Conservation (phyloP, 768 basidiomycete species). For the Boletus rubescentipes region DNA sequence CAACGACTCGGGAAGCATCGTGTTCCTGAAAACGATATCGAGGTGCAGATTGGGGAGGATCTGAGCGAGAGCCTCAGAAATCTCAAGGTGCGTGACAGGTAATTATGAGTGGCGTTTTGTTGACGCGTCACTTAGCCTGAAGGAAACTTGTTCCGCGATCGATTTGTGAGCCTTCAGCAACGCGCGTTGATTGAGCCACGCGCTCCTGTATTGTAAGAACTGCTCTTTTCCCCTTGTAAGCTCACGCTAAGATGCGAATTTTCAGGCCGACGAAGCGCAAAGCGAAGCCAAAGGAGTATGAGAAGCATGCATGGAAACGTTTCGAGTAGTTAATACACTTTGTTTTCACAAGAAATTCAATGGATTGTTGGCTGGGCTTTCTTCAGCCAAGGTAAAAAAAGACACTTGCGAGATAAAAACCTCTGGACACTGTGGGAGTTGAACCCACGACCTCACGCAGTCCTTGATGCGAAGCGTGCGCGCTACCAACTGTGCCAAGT, state of each 20-base stretch:
- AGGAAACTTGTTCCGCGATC: conserved; percentile 89
- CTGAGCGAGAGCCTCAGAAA: conserved; percentile 79
- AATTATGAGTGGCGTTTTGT: background rate
- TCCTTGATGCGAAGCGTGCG: conserved; percentile 52
- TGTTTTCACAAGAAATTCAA: too few relatives aligned
- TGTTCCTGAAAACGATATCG: conserved; percentile 65
- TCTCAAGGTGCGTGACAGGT: conserved; percentile 62
- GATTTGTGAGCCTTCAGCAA: conserved; percentile 85
- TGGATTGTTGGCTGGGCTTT: too few relatives aligned
- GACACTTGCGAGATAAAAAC: conserved; percentile 4
- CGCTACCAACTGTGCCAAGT: conserved; percentile 49
- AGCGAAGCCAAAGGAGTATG: conserved; percentile 60
- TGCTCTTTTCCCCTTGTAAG: conserved; percentile 23
- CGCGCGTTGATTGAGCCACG: conserved; percentile 86
- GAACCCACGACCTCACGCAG: conserved; percentile 61
- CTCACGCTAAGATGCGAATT: background rate
- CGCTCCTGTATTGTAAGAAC: conserved; percentile 62
- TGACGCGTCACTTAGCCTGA: conserved; percentile 60
- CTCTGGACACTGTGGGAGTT: conserved; percentile 41
- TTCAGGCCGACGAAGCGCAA: conserved; percentile 33
- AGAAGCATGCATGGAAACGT: conserved; percentile 78
- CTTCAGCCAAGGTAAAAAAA: too few relatives aligned
- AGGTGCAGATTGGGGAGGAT: conserved; percentile 90
- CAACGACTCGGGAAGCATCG: conserved; percentile 77
- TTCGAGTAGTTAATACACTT: conserved; percentile 43